phyloP scores from a whole-genome alignment of 768 basidiomycete species.

The Calvatia gigantea region DNA sequence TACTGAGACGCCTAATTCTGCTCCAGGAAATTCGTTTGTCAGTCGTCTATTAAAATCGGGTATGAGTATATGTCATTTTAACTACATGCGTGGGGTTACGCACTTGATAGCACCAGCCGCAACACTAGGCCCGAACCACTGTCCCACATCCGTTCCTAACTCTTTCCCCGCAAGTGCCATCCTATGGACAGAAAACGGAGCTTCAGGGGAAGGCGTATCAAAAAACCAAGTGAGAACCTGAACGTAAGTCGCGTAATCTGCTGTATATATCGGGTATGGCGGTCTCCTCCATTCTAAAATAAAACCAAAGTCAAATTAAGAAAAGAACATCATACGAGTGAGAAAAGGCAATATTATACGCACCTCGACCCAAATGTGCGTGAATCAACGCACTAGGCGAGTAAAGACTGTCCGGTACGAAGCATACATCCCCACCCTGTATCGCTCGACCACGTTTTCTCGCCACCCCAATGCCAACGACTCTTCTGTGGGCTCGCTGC shows the following conservation, averaged over 20 bases:
- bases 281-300: conserved; percentile 81
- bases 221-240: conserved; percentile 94
- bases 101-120: conserved; percentile 97
- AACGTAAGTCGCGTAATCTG: conserved; percentile 82
- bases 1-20: conserved; percentile 76
- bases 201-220: conserved; percentile 78
- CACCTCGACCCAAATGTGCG: conserved; percentile 59
- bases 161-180: conserved; percentile 96
- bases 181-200: conserved; percentile 93
- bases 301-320: neutral
- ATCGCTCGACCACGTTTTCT: conserved; percentile 61
- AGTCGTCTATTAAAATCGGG: conserved; percentile 49
- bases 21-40: conserved; percentile 74
- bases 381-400: conserved; percentile 38
- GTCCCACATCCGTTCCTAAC: conserved; percentile 91
- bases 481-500: conserved; percentile 34
- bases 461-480: conserved; percentile 67
- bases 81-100: conserved; percentile 16
- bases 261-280: conserved; percentile 50
- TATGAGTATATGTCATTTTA: neutral
- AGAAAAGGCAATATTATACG: conserved; percentile 23
- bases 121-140: conserved; percentile 97
- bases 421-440: conserved; percentile 39
- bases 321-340: conserved; percentile 2
- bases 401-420: conserved; percentile 32